Evolutionary conservation across 768 basidiomycete species (phyloP).

Genomic region (Chalciporus piperatus): DNA sequence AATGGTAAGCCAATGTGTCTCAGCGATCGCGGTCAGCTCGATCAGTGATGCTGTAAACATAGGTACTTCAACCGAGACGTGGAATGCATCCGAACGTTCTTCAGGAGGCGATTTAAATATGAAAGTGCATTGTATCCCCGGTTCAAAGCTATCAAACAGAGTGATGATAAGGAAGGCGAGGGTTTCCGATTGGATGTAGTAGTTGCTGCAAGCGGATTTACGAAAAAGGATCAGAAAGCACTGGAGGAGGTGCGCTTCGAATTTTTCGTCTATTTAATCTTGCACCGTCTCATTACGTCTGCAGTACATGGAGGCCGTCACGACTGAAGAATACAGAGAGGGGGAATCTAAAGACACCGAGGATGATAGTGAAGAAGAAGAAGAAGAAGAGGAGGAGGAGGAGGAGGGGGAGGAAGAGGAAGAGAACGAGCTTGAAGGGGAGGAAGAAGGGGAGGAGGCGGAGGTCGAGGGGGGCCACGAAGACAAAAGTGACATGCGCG

Average conservation of each 20-base stretch:
- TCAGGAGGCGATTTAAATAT: slow-evolving; percentile 86
- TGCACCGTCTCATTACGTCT: slow-evolving; percentile 21
- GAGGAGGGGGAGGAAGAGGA: slow-evolving; percentile 34
- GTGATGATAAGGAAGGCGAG: slow-evolving; percentile 39
- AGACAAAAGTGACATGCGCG: slow-evolving; percentile 26
- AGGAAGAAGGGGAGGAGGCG: slow-evolving; percentile 37
- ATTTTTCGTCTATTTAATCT: slow-evolving; percentile 17
- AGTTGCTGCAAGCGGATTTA: slow-evolving; percentile 94
- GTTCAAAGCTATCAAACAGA: slow-evolving; percentile 50
- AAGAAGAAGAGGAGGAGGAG: slow-evolving; percentile 29
- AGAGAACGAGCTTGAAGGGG: slow-evolving; percentile 37
- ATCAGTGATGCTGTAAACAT: slow-evolving; percentile 11
- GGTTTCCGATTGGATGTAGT: slow-evolving; percentile 81
- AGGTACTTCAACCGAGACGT: slow-evolving; percentile 99
- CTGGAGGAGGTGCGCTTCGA: slow-evolving; percentile 72
- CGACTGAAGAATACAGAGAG: slow-evolving; percentile 33
- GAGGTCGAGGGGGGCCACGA: slow-evolving; percentile 34
- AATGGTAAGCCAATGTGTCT: slow-evolving; percentile 60
- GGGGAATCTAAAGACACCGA: slow-evolving; percentile 28
- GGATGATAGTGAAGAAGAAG: slow-evolving; percentile 38
- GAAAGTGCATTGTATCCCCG: slow-evolving; percentile 87
- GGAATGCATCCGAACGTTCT: slow-evolving; percentile 92
- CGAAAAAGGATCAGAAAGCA: slow-evolving; percentile 73
- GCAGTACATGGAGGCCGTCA: slow-evolving; percentile 66
- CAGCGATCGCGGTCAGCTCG: slow-evolving; percentile 11